A percentile compares a stretch with the other conserved stretches of the same genome.
Conservation (phyloP, 352 stramenopile genomes). For the Thalassiosira mediterranea region DNA sequence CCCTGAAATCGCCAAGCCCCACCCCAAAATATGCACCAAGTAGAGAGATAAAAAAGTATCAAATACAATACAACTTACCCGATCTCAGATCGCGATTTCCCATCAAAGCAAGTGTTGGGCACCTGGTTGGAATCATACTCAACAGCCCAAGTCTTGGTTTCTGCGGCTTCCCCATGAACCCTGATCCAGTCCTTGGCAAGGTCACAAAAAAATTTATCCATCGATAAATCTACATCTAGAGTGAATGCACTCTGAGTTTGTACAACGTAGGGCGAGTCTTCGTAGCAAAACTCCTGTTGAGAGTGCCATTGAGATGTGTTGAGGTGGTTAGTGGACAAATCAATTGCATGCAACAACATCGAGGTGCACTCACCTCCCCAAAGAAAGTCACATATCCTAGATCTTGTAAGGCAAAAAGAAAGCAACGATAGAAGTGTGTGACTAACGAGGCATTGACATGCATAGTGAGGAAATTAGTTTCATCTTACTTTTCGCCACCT, state of each 20-base stretch:
- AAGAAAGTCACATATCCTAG: conserved; percentile 68
- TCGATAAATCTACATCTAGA: conserved; percentile 45
- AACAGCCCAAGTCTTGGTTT: conserved; percentile 17
- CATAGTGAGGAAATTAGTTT: background rate
- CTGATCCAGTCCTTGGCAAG: conserved; percentile 33
- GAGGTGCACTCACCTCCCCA: conserved; percentile 35
- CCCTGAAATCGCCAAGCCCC: too few species aligned
- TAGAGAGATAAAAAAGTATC: too few species aligned
- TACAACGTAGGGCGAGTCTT: conserved; percentile 55
- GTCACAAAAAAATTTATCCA: conserved; percentile 50
- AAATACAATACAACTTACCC: too few species aligned
- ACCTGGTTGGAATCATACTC: conserved; percentile 35
- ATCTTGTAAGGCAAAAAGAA: background rate
- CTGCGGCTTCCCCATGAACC: conserved; percentile 1
- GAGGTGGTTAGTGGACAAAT: background rate
- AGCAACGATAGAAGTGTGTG: background rate
- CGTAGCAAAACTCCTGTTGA: conserved; percentile 65
- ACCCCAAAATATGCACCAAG: too few species aligned
- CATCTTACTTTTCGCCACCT: conserved; percentile 18
- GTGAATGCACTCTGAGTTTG: conserved; percentile 46
- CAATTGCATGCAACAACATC: background rate
- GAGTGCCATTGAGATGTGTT: background rate
- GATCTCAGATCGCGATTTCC: conserved; percentile 40
- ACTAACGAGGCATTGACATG: background rate
- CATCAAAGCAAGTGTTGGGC: conserved; percentile 51